Conservation (phyloP, 176 grass and related monocot genomes). For the Carex pumila region DNA sequence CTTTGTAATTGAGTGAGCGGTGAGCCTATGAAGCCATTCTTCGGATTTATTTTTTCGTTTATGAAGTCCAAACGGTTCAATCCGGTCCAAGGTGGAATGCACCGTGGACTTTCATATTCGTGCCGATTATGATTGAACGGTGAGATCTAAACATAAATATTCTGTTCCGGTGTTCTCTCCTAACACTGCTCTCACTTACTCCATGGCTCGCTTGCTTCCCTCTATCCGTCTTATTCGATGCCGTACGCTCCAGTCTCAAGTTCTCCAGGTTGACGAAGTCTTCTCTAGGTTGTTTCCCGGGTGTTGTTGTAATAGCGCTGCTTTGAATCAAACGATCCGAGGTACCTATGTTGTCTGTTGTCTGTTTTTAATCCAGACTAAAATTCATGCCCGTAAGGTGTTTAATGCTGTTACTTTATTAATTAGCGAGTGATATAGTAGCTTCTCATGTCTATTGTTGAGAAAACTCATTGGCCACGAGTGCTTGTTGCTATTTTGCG, state of each 20-base stretch:
- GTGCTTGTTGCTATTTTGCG: not conserved
- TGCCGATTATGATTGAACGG: too few species aligned
- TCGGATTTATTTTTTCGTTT: too few species aligned
- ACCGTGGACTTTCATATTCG: too few species aligned
- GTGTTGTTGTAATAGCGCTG: not conserved
- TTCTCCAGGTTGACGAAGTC: not conserved
- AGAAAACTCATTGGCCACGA: too few species aligned
- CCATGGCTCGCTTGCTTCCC: conserved; percentile 9
- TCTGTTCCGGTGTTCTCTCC: too few species aligned
- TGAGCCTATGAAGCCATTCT: too few species aligned
- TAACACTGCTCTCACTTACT: not conserved
- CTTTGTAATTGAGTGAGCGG: too few species aligned
- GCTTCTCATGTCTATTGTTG: too few species aligned
- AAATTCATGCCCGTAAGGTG: not conserved
- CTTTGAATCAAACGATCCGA: not conserved
- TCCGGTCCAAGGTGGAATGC: too few species aligned
- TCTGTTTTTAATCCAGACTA: not conserved
- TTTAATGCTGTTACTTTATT: not conserved
- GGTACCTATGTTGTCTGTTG: not conserved
- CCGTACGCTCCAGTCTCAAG: not conserved
- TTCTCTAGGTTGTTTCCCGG: not conserved
- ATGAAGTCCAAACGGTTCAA: too few species aligned
- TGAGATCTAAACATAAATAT: too few species aligned
- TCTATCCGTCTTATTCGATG: not conserved
- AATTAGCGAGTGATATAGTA: not conserved